phyloP scores from a whole-genome alignment of 2,329 filamentous ascomycete species.

The Sarocladium oryzae region DNA sequence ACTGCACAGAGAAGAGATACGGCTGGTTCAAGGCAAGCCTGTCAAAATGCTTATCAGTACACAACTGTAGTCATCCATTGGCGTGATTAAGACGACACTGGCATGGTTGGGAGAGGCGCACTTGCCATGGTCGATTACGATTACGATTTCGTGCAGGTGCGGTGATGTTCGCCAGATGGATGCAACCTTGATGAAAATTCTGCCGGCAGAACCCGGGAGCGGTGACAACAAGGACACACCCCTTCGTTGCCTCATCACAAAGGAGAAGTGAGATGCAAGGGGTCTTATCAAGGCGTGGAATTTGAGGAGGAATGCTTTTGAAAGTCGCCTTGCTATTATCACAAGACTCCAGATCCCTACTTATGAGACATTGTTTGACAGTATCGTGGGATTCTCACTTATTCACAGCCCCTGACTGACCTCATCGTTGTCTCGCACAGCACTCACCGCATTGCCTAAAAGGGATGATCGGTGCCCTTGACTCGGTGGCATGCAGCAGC shows the following conservation, averaged over 20 bases:
- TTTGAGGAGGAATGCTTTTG: not conserved
- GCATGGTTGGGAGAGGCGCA: too few species aligned
- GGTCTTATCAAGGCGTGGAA: not conserved
- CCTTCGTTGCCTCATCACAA: not conserved
- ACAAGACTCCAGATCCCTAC: not conserved
- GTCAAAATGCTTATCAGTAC: not conserved
- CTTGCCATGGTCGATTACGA: too few species aligned
- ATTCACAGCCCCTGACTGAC: not conserved
- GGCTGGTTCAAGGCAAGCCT: not conserved
- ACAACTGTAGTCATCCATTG: too few species aligned
- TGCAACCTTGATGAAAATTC: slow-evolving; percentile 4
- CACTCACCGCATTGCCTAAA: slow-evolving; percentile 1
- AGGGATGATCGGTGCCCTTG: not conserved
- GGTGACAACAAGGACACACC: not conserved
- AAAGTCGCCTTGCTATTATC: not conserved
- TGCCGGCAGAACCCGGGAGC: slow-evolving; percentile 8
- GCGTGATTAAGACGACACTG: too few species aligned
- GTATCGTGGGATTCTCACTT: not conserved
- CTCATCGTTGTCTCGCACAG: not conserved
- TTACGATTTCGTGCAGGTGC: too few species aligned
- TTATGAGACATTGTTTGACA: not conserved
- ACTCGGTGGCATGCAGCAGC: not conserved
- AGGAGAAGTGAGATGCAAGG: not conserved
- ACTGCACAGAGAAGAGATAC: too few species aligned
- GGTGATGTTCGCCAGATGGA: not conserved